Evolutionary conservation across 208 protist genomes (phyloP).

Genomic region (Leptomonas pyrrhocoris): DNA sequence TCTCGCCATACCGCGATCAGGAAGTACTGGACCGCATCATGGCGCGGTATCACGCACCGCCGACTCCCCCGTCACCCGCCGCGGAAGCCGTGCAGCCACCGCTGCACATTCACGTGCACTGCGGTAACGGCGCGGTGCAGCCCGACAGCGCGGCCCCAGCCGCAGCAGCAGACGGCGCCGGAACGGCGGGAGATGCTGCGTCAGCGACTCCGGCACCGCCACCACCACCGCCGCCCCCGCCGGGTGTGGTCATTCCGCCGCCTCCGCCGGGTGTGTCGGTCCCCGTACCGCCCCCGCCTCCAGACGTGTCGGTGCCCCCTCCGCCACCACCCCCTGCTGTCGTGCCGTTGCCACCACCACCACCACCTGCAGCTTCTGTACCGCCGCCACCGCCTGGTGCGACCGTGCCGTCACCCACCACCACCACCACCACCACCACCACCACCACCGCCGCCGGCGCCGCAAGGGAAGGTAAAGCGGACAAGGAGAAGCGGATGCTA

Average conservation of each 20-base stretch:
- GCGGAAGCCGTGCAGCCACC: conserved; percentile 6
- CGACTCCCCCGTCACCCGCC: background rate
- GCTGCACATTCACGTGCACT: conserved; percentile 46
- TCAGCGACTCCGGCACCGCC: conserved; percentile 9
- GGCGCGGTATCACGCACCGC: conserved; percentile 23
- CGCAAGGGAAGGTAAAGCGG: conserved; percentile 10
- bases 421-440: background rate
- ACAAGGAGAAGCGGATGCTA: conserved; percentile 41
- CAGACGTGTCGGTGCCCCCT: conserved; percentile 3
- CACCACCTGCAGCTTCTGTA: conserved; percentile 2
- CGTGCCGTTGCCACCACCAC: conserved; percentile 2
- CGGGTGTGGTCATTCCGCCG: background rate
- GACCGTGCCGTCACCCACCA: no score
- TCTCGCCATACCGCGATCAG: conserved; percentile 44
- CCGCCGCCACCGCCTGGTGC: background rate
- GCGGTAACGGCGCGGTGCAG: conserved; percentile 13
- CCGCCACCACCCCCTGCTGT: conserved; percentile 13
- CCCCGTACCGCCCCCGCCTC: conserved; percentile 12
- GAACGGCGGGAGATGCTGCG: background rate
- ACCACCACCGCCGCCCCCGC: background rate
- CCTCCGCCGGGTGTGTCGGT: conserved; percentile 9
- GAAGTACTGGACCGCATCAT: conserved; percentile 42
- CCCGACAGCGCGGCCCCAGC: background rate
- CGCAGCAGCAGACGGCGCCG: background rate
- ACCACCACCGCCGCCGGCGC: background rate